Evolutionary conservation across 2,329 filamentous ascomycete genomes (phyloP), one percentile per base, ranked within the genome.

Genomic region (Fusarium buharicum): DNA sequence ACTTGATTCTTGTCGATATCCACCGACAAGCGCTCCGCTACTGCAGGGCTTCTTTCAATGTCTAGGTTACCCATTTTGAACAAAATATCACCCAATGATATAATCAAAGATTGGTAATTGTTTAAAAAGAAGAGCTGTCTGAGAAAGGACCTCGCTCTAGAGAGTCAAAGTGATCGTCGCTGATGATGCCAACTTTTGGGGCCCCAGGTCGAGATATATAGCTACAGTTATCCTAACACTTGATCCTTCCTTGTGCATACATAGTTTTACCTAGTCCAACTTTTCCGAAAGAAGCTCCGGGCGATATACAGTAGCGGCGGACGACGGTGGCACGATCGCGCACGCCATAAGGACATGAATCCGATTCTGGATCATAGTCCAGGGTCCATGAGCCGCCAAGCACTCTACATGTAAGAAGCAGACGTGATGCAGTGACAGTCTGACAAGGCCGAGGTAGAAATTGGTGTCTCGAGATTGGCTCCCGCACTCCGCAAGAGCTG

Each of bases 31-130:
- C 48, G 73, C 67, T 50, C 59, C 56, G 47, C 58, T 55, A 56
- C 66, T 56, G 58, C 67, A 56, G 61, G 66, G 38, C 55, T 67
- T 16, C 73, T 55, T 52, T 74, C 70, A 41, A 76, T 70, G 53
- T 74, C 71, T 28, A 63, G 59, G 37, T 59, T 69, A 38, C 65
- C 69, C 69, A 70, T 68, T 24, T 47, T 57, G 38, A 14, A 14
- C 27, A 22, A 17, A n/a, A 39, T 43, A 12, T 30, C 40, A 33
- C n/a, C 22, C 30, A 20, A 16, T 18, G 20, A n/a, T n/a, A n/a
- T n/a, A n/a, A n/a, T n/a, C n/a, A n/a, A n/a, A n/a, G n/a, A 18
- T 36, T 45, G 34, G 17, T 16, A 27, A 36, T n/a, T 20, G n/a
- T 17, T 20, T 16, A 34, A 47, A 36, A 3, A 18, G 33, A 18